These are phyloP conservation scores for Blastobotrys illinoisensis DNA, from an alignment of 1,139 yeast species.

Conservation along the genomic window DNA sequence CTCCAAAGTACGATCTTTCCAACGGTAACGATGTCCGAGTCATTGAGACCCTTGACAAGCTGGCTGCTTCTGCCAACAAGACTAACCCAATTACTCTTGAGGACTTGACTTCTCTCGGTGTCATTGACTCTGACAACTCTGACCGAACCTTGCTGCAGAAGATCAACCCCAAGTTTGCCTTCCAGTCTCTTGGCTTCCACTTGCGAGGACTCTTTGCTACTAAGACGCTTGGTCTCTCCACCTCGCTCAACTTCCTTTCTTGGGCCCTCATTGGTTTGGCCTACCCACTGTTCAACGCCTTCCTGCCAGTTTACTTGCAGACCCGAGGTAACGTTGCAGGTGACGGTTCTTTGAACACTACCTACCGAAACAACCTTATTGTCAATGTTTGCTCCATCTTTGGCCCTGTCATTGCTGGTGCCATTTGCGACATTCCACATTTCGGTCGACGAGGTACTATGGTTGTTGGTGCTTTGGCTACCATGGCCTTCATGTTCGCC, in stretches of 20 bases:
- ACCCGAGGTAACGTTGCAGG: constrained; percentile 43
- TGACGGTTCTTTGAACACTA: constrained; percentile 36
- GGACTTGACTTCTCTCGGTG: constrained; percentile 39
- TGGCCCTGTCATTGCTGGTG: constrained; percentile 55
- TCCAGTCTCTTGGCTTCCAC: constrained; percentile 15
- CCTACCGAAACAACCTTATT: constrained; percentile 49
- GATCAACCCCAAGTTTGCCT: constrained; percentile 15
- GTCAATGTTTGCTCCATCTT: constrained; percentile 47
- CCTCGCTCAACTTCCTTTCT: constrained; percentile 39
- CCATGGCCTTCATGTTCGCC: constrained; percentile 57
- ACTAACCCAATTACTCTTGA: constrained; percentile 33
- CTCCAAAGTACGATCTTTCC: constrained; percentile 52
- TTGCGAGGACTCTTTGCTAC: constrained; percentile 36
- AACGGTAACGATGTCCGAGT: constrained; percentile 50
- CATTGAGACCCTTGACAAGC: constrained; percentile 20
- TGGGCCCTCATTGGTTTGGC: constrained; percentile 51
- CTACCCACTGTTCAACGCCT: constrained; percentile 47
- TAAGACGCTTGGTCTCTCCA: constrained; percentile 38
- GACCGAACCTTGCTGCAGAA: constrained; percentile 10
- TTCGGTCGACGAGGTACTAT: constrained; percentile 57
- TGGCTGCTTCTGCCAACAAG: constrained; percentile 23
- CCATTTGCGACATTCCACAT: constrained; percentile 36
- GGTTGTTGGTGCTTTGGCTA: constrained; percentile 47
- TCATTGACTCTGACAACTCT: constrained; percentile 13
- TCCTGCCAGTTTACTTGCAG: constrained; percentile 45